Conservation (phyloP, 768 basidiomycete genomes). For the Boletus edulis region DNA sequence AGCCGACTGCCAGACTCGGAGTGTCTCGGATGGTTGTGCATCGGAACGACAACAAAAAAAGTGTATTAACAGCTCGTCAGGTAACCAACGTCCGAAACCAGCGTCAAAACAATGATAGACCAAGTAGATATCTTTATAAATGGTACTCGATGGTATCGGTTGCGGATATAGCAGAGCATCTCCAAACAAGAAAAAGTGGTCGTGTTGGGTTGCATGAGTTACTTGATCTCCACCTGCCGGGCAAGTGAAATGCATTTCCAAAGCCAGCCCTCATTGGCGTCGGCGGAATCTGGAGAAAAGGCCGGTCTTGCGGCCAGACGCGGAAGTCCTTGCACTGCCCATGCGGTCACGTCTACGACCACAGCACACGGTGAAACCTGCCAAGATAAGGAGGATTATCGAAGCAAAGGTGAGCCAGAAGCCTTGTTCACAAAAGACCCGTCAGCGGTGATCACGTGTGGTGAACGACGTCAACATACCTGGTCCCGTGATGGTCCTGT, state of each 20-base stretch:
- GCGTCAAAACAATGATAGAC: not conserved
- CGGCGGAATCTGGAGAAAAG: slow-evolving; percentile 41
- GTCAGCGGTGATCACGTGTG: not conserved
- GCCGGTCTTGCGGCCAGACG: slow-evolving; percentile 19
- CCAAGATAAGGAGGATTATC: slow-evolving; percentile 60
- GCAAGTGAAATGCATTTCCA: not conserved
- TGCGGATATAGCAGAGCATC: not conserved
- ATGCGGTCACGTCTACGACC: slow-evolving; percentile 58
- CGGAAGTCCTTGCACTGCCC: slow-evolving; percentile 34
- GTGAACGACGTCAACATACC: slow-evolving; percentile 41
- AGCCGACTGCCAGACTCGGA: too few species aligned
- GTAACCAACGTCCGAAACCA: not conserved
- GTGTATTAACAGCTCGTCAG: slow-evolving; percentile 7
- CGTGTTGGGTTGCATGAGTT: not conserved
- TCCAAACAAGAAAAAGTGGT: not conserved
- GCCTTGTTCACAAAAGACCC: slow-evolving; percentile 35
- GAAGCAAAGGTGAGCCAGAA: slow-evolving; percentile 77
- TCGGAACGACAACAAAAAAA: not conserved
- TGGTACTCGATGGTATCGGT: not conserved
- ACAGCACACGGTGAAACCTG: slow-evolving; percentile 68
- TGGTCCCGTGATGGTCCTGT: slow-evolving; percentile 56
- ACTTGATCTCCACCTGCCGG: not conserved
- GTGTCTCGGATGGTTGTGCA: too few species aligned
- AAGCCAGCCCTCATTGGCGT: slow-evolving; percentile 19
- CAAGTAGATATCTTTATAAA: slow-evolving; percentile 11